Evolutionary conservation across 2,329 filamentous ascomycete species (phyloP).

Genomic region (Leptographium radiaticola): DNA sequence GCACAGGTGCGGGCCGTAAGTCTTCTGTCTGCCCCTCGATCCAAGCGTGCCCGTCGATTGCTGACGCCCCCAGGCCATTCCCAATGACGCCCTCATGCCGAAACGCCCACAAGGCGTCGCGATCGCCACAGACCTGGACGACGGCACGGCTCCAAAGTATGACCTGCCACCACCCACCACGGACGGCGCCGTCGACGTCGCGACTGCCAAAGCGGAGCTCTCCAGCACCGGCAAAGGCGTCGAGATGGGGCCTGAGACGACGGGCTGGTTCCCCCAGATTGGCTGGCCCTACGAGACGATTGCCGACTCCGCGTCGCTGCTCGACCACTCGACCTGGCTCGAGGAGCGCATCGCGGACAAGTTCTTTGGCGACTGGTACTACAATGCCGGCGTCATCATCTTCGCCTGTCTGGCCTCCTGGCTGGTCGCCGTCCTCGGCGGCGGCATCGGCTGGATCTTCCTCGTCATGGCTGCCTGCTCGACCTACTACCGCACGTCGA

Average conservation of each 20-base stretch:
- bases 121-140: slow-evolving; percentile 68
- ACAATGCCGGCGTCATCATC: slow-evolving; percentile 87
- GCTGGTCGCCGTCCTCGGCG: slow-evolving; percentile 78
- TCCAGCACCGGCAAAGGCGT: slow-evolving; percentile 39
- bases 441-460: slow-evolving; percentile 85
- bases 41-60: not conserved
- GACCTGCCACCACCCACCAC: slow-evolving; percentile 67
- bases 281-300: slow-evolving; percentile 51
- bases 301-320: slow-evolving; percentile 50
- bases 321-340: slow-evolving; percentile 80
- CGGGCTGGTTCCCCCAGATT: slow-evolving; percentile 84
- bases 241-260: slow-evolving; percentile 38
- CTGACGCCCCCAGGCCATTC: slow-evolving; percentile 36
- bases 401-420: slow-evolving; percentile 87
- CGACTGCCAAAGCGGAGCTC: slow-evolving; percentile 36
- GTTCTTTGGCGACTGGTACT: slow-evolving; percentile 96
- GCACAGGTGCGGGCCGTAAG: slow-evolving; percentile 65
- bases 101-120: slow-evolving; percentile 44
- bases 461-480: slow-evolving; percentile 84
- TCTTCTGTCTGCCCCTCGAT: slow-evolving; percentile 10
- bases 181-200: slow-evolving; percentile 45
- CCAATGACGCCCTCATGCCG: slow-evolving; percentile 41
- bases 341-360: slow-evolving; percentile 77
- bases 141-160: slow-evolving; percentile 55
- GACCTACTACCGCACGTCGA: slow-evolving; percentile 93